A percentile compares a stretch with the other conserved stretches of the same genome.
Evolutionary conservation across 2,329 filamentous ascomycete species (phyloP).

Genomic region (Teratosphaeria destructans): DNA sequence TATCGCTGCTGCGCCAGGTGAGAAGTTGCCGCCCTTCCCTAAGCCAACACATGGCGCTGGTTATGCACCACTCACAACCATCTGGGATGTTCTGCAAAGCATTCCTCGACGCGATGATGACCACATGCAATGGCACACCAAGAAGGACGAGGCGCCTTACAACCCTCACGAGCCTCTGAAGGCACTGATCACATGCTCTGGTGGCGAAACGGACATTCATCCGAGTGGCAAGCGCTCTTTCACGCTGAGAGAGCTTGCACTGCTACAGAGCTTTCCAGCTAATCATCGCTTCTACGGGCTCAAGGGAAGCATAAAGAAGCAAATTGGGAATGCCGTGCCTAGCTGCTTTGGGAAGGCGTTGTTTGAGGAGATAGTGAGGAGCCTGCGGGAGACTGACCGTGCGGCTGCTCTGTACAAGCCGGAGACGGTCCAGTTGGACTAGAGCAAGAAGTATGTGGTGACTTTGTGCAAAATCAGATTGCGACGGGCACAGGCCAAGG

Average conservation of each 20-base stretch:
- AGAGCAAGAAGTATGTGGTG: neutral
- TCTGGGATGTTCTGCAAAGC: slow-evolving; percentile 32
- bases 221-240: slow-evolving; percentile 53
- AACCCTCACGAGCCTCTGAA: slow-evolving; percentile 40
- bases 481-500: neutral
- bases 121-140: slow-evolving; percentile 6
- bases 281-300: neutral
- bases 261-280: slow-evolving; percentile 54
- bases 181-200: slow-evolving; percentile 52
- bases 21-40: slow-evolving; percentile 58
- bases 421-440: neutral
- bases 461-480: neutral
- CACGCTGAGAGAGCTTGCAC: slow-evolving; percentile 57
- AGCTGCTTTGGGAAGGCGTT: neutral
- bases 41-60: slow-evolving; percentile 19
- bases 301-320: slow-evolving; percentile 38
- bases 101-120: neutral
- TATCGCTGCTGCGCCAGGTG: slow-evolving; percentile 54
- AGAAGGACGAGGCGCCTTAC: slow-evolving; percentile 26
- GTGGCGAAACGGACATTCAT: slow-evolving; percentile 53
- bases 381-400: neutral
- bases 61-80: slow-evolving; percentile 29
- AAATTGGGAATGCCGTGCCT: slow-evolving; percentile 75
- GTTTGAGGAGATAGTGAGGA: neutral
- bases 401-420: neutral